These are phyloP conservation scores for Paecilomyces variotii DNA, from an alignment of 2,329 filamentous ascomycete genomes.

Conservation along the genomic window DNA sequence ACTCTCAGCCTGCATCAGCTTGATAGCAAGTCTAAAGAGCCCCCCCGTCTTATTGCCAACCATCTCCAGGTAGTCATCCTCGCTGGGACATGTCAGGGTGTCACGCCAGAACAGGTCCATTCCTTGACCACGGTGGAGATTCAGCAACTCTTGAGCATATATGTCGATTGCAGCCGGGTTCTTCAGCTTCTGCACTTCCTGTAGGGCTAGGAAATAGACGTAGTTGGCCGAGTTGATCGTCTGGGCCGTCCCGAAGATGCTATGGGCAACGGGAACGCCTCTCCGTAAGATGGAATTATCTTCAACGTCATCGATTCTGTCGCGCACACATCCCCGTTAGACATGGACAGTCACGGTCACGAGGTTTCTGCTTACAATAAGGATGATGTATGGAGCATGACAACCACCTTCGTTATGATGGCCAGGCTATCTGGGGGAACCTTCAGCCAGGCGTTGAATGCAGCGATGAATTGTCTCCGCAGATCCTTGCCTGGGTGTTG, in stretches of 20 bases:
- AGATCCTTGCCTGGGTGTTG: constrained; percentile 40
- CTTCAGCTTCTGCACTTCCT: constrained; percentile 34
- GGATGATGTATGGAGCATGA: constrained; percentile 40
- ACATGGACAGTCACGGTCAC: not conserved
- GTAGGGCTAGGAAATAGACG: constrained; percentile 38
- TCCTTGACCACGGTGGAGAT: constrained; percentile 41
- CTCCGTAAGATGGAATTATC: constrained; percentile 42
- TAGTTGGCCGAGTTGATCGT: constrained; percentile 47
- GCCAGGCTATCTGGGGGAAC: constrained; percentile 33
- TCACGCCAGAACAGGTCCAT: constrained; percentile 44
- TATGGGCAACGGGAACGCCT: constrained; percentile 42
- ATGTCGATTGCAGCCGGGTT: constrained; percentile 35
- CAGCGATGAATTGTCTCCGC: constrained; percentile 35
- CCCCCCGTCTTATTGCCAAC: constrained; percentile 43
- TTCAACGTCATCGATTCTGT: constrained; percentile 43
- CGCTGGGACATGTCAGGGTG: constrained; percentile 37
- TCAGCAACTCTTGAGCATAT: constrained; percentile 38
- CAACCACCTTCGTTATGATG: constrained; percentile 36
- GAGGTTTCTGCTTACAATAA: constrained; percentile 26
- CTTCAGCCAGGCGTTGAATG: constrained; percentile 38
- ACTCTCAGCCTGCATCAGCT: constrained; percentile 40
- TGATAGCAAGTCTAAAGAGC: constrained; percentile 38
- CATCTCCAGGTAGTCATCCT: constrained; percentile 43
- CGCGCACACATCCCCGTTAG: not conserved
- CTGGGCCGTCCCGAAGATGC: constrained; percentile 43